Percentiles rank a stretch among this genome's conserved stretches.
Conservation (phyloP, 345 rosid species). For the Abelmoschus esculentus region DNA sequence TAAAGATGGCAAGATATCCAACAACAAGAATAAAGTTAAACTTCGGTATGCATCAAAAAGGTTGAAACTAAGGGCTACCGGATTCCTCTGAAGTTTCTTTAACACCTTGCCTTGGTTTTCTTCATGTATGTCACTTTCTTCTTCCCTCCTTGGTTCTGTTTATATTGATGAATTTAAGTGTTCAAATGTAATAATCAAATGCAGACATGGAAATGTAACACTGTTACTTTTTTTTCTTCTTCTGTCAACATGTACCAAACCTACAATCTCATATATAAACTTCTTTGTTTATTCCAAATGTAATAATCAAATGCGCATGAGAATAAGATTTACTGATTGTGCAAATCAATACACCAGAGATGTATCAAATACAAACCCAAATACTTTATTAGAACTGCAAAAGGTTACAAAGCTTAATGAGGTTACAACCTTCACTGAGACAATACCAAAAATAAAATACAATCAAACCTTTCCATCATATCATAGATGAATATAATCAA, state of each 20-base stretch:
- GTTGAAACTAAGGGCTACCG: constrained; percentile 14
- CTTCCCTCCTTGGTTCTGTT: background rate
- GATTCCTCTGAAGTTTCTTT: background rate
- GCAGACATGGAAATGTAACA: background rate
- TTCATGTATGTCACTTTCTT: background rate
- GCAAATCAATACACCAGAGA: no score
- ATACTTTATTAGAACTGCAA: no score
- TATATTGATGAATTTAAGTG: background rate
- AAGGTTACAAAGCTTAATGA: no score
- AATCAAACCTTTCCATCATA: no score
- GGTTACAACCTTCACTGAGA: no score
- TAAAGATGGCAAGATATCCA: constrained; percentile 36
- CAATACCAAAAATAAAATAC: no score
- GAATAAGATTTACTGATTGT: no score
- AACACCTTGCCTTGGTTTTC: background rate
- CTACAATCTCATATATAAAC: background rate
- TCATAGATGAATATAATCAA: no score
- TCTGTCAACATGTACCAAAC: background rate
- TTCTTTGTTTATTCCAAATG: background rate
- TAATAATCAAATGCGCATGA: background rate
- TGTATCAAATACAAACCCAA: no score
- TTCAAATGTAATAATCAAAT: background rate
- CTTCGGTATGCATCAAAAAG: constrained; percentile 23
- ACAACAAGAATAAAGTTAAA: constrained; percentile 41
- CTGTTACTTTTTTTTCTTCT: background rate